Evolutionary conservation across 78 protist species (phyloP).

Genomic region (Dictyostelium intermedium): DNA sequence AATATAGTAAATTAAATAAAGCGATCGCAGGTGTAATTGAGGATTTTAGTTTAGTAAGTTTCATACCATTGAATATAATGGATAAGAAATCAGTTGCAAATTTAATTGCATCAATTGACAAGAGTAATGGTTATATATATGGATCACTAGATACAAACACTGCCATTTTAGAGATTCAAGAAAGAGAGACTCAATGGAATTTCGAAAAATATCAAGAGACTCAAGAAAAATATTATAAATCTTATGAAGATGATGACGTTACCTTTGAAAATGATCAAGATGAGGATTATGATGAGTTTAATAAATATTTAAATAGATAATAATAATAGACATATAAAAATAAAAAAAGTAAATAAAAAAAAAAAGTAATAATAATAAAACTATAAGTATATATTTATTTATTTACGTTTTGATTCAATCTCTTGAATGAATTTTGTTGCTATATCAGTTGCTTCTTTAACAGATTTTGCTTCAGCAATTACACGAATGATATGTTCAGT

Average conservation of each 20-base stretch:
- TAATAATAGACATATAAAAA: too few relatives aligned
- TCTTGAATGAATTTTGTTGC: constrained; percentile 42
- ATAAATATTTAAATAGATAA: not conserved
- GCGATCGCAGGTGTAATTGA: constrained; percentile 86
- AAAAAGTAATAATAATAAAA: too few relatives aligned
- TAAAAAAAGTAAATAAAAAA: not conserved
- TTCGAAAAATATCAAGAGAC: constrained; percentile 60
- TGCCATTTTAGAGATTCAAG: constrained; percentile 47
- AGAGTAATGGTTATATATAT: constrained; percentile 85
- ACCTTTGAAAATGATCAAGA: not conserved
- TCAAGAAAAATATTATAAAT: constrained; percentile 39
- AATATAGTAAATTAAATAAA: constrained; percentile 51
- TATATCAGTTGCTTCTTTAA: constrained; percentile 32
- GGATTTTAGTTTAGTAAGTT: constrained; percentile 91
- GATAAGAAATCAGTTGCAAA: constrained; percentile 66
- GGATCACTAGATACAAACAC: constrained; percentile 27
- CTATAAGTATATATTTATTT: too few relatives aligned
- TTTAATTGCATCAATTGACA: constrained; percentile 72
- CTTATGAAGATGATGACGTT: not conserved
- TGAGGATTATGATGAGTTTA: constrained; percentile 2
- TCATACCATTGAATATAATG: constrained; percentile 80
- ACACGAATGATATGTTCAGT: constrained; percentile 87
- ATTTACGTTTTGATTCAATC: constrained; percentile 52
- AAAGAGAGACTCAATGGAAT: constrained; percentile 57
- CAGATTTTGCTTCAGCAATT: constrained; percentile 72